Evolutionary conservation across 108 stramenopile species (phyloP), one percentile per base, ranked within the genome.

Genomic region (Fistulifera pelliculosa): DNA sequence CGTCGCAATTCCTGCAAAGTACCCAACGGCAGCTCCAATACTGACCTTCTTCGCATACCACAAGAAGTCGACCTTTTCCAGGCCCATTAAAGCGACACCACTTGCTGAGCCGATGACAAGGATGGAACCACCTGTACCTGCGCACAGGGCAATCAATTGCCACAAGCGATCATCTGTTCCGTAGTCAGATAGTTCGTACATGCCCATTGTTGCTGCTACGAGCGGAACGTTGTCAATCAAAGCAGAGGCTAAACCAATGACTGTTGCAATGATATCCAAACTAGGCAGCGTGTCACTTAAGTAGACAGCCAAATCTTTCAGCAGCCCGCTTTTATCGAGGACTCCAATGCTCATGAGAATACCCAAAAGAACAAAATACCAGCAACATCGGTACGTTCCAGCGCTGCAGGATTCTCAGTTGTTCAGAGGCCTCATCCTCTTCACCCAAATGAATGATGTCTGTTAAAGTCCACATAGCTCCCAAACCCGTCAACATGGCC

Each of bases 301-400:
- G 65, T 83, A 90, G 1, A 75, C 54, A 1, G 94, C 94, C n/a
- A 95, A 66, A 0, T 82, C 73, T 64, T 93, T 90, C 38, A 95
- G 68, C 23, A 93, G 74, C 19, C 94, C 94, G 56, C 85, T 83
- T 68, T 87, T 86, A 67, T 95, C 94, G 62, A 95, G 66, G 11
- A 91, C 91, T 12, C 91, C 94, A 61, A 95, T 90, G 55, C 80
- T 82, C 91, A 95, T 88, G 52, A 95, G 70, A 56, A 95, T 95
- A n/a, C 94, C 94, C 41, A 95, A 69, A 95, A 95, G 58, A 95
- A 95, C 5, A 95, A 69, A 61, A 93, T 91, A 49, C 94, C 94
- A 19, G 85, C 71, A 17, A 87, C 90, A 68, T 95, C 94, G 14
- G 93, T 70, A 60, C 81, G 84, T 18, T 77, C 70, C 50, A 89